Evolutionary conservation across 805 yeast genomes (phyloP), one percentile per base, ranked within the genome.

Genomic region (Phaffomyces antillensis): DNA sequence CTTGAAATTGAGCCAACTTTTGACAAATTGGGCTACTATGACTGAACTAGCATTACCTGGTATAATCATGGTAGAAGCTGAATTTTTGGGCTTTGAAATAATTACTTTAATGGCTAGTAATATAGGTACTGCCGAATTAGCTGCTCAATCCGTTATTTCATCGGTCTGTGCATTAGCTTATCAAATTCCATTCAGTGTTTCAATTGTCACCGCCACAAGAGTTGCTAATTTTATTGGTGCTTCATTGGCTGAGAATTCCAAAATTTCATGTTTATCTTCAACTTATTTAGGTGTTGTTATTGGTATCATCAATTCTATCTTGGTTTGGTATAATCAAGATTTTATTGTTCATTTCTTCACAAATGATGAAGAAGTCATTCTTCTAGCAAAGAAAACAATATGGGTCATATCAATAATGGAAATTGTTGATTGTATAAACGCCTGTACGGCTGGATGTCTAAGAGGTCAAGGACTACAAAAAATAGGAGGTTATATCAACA

Each of bases 401-500:
- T 82, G 83, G 0, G 60, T 83, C 36, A 79, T 83, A 25, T 86
- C 88, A 0, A 34, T 78, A 15, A 77, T 84, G 52, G 95, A 86
- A 60, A 58, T 84, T 31, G 73, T 78, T 44, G 96, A 89, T 58
- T 71, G 86, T 1, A 59, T 80, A 45, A 86, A 84, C 52, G 86
- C 87, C 4, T 54, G 55, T 24, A 74, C 82, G 6, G 93, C 93
- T 9, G 90, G 96, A 3, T 72, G 89, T 36, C 67, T 89, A 45
- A 72, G 96, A 51, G 95, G 96, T 16, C 95, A 86, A 63, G 95
- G 96, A 10, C 73, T 85, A 61, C 96, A 88, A 61, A 72, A 76
- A 37, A 70, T 86, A 34, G 96, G 96, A 0, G 84, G 93, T 12
- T 68, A 75, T 42, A 68, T 87, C 46, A 86, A 83, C 59, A 62